phyloP scores from a whole-genome alignment of 1,139 yeast genomes.

The Suhomyces kunorum region DNA sequence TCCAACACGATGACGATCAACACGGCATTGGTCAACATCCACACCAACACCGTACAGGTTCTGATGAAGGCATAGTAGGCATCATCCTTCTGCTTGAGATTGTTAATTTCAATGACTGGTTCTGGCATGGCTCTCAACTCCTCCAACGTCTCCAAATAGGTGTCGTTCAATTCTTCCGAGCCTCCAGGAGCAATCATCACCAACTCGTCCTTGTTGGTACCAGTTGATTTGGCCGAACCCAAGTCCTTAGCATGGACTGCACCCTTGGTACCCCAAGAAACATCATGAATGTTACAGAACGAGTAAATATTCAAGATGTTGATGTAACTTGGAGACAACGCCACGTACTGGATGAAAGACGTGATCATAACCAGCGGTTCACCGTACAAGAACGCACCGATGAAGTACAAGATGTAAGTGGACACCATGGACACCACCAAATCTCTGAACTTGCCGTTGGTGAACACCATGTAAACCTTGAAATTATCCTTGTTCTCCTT shows the following conservation, averaged over 20 bases:
- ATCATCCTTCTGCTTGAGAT: conserved; percentile 36
- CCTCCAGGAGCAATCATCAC: conserved; percentile 69
- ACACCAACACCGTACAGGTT: conserved; percentile 47
- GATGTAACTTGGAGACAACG: conserved; percentile 74
- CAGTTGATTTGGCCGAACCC: conserved; percentile 63
- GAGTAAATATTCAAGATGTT: conserved; percentile 81
- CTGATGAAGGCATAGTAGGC: conserved; percentile 48
- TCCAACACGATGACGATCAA: conserved; percentile 46
- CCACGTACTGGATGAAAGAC: conserved; percentile 66
- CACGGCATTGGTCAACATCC: conserved; percentile 49
- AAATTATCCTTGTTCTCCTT: conserved; percentile 45
- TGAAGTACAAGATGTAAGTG: conserved; percentile 77
- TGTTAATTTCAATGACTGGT: conserved; percentile 22
- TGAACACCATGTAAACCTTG: conserved; percentile 50
- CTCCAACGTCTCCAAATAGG: conserved; percentile 54
- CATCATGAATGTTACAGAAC: conserved; percentile 82
- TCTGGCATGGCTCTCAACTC: conserved; percentile 39
- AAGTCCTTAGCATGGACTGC: conserved; percentile 63
- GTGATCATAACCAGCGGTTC: conserved; percentile 83
- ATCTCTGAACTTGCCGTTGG: conserved; percentile 73
- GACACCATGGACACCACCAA: conserved; percentile 82
- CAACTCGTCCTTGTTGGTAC: conserved; percentile 60
- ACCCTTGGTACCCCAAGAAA: conserved; percentile 88
- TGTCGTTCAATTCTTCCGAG: conserved; percentile 59
- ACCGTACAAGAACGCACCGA: conserved; percentile 72